Percentiles rank a stretch among this genome's conserved stretches.
These are phyloP conservation scores for Mollisia scopiformis DNA, from an alignment of 2,329 filamentous ascomycete species.

Conservation along the genomic window DNA sequence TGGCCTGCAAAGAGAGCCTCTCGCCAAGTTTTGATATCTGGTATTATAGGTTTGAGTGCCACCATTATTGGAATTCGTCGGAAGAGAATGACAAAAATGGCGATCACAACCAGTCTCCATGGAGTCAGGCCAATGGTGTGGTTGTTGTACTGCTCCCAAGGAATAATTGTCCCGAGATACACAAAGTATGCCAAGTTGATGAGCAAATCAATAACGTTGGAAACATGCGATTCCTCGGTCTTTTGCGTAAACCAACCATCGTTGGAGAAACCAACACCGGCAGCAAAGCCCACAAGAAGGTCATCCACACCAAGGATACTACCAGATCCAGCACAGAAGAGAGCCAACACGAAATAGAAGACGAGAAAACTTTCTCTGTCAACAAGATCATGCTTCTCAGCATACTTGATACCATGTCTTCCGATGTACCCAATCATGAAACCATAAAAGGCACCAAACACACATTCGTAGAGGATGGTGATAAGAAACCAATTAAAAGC, in stretches of 20 bases:
- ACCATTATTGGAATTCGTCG: slow-evolving; percentile 96
- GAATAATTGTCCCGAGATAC: slow-evolving; percentile 95
- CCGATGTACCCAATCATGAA: slow-evolving; percentile 88
- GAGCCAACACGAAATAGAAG: slow-evolving; percentile 95
- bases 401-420: slow-evolving; percentile 85
- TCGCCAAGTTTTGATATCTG: slow-evolving; percentile 97
- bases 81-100: slow-evolving; percentile 93
- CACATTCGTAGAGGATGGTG: slow-evolving; percentile 92
- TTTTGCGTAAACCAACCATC: slow-evolving; percentile 99
- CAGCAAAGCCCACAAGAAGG: slow-evolving; percentile 89
- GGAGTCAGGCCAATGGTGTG: slow-evolving; percentile 73
- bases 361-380: slow-evolving; percentile 97
- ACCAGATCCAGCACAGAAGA: slow-evolving; percentile 92
- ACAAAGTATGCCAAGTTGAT: slow-evolving; percentile 99
- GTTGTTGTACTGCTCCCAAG: slow-evolving; percentile 90
- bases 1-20: slow-evolving; percentile 96
- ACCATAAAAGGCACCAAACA: slow-evolving; percentile 89
- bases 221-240: slow-evolving; percentile 97
- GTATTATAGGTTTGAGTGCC: slow-evolving; percentile 85
- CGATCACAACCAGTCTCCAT: slow-evolving; percentile 92
- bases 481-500: slow-evolving; percentile 86
- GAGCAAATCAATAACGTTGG: slow-evolving; percentile 97
- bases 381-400: slow-evolving; percentile 83
- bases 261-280: slow-evolving; percentile 98
- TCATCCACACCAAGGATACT: slow-evolving; percentile 92